Conservation (phyloP, 1,284 basidiomycete species). For the Afroboletus lepidellus region DNA sequence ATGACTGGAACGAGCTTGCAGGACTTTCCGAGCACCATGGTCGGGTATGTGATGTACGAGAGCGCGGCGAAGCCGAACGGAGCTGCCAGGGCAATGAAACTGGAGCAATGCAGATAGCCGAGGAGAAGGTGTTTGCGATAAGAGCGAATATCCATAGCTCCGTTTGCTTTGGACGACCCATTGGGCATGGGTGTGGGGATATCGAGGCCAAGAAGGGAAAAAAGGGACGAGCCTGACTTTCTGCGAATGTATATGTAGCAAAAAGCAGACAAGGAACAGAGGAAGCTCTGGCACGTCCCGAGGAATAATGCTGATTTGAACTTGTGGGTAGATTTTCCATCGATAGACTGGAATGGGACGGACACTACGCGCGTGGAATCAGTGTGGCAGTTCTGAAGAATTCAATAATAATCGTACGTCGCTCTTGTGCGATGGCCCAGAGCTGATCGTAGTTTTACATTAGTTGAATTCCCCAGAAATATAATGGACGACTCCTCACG, state of each 20-base stretch:
- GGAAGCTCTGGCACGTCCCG: slow-evolving; percentile 82
- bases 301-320: slow-evolving; percentile 89
- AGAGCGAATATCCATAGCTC: slow-evolving; percentile 38
- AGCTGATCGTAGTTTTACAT: slow-evolving; percentile 35
- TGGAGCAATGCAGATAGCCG: slow-evolving; percentile 78
- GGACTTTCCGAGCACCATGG: slow-evolving; percentile 97
- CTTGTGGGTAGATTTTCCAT: slow-evolving; percentile 64
- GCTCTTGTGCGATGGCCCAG: slow-evolving; percentile 92
- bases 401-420: slow-evolving; percentile 53
- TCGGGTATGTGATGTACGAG: slow-evolving; percentile 95
- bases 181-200: slow-evolving; percentile 24
- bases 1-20: slow-evolving; percentile 98
- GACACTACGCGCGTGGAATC: slow-evolving; percentile 55
- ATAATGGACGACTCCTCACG: slow-evolving; percentile 42
- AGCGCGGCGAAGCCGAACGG: slow-evolving; percentile 95
- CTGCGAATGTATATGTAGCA: slow-evolving; percentile 75
- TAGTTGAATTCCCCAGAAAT: slow-evolving; percentile 1
- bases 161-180: slow-evolving; percentile 25
- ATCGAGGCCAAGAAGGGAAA: slow-evolving; percentile 57
- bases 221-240: slow-evolving; percentile 50
- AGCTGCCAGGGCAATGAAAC: slow-evolving; percentile 88
- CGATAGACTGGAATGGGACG: slow-evolving; percentile 73
- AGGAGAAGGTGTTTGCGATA: slow-evolving; percentile 57
- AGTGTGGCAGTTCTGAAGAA: background rate
- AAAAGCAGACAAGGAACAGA: slow-evolving; percentile 78